Conservation (phyloP, 352 stramenopile genomes). For the Pythium monospermum region DNA sequence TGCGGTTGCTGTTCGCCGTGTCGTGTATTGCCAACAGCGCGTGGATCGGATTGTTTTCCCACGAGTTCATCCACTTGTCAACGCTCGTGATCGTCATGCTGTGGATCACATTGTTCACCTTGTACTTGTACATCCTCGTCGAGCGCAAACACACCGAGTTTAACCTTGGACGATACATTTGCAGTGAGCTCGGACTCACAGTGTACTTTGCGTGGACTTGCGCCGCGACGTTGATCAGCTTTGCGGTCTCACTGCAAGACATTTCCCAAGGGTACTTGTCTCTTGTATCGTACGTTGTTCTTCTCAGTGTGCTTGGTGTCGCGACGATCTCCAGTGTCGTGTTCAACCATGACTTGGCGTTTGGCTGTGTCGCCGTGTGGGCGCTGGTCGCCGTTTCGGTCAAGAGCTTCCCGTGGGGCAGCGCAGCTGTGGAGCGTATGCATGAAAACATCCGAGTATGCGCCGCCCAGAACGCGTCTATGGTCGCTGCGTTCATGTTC, state of each 20-base stretch:
- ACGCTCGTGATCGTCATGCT: constrained; percentile 51
- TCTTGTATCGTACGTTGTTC: constrained; percentile 46
- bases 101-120: constrained; percentile 51
- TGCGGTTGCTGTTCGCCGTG: constrained; percentile 54
- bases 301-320: constrained; percentile 56
- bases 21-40: constrained; percentile 64
- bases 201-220: constrained; percentile 81
- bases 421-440: constrained; percentile 32
- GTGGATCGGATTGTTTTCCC: constrained; percentile 70
- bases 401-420: constrained; percentile 45
- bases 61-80: constrained; percentile 56
- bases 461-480: constrained; percentile 45
- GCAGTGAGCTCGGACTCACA: constrained; percentile 54
- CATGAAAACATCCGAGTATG: constrained; percentile 58
- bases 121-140: constrained; percentile 55
- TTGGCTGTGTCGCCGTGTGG: constrained; percentile 66
- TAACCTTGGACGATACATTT: constrained; percentile 37
- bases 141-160: constrained; percentile 33
- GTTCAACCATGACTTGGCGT: constrained; percentile 55
- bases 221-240: constrained; percentile 58
- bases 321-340: constrained; percentile 50
- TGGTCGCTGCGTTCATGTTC: constrained; percentile 59
- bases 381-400: constrained; percentile 44
- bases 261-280: constrained; percentile 43
- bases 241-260: constrained; percentile 56